Evolutionary conservation across 2,329 filamentous ascomycete genomes (phyloP).

Genomic region (Microdochium nivale): DNA sequence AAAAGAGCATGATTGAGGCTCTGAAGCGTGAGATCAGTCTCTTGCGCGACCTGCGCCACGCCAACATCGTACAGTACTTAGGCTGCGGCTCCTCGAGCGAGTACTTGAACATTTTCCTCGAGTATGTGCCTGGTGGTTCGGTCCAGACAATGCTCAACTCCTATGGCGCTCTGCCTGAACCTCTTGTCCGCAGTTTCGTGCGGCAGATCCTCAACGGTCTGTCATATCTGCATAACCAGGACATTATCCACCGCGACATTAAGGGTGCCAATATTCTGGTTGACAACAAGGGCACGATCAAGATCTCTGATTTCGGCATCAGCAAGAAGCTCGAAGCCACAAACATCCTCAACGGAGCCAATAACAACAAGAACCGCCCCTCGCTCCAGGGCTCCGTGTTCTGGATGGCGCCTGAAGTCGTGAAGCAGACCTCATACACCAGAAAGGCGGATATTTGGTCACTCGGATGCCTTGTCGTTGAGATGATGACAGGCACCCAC

Average conservation of each 20-base stretch:
- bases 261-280: constrained; percentile 98
- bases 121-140: constrained; percentile 95
- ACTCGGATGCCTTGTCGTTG: constrained; percentile 88
- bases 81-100: constrained; percentile 87
- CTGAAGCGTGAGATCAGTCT: constrained; percentile 94
- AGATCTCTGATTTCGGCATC: constrained; percentile 98
- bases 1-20: constrained; percentile 97
- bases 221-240: constrained; percentile 84
- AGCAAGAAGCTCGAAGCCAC: constrained; percentile 94
- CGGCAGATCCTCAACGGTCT: constrained; percentile 89
- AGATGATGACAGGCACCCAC: constrained; percentile 97
- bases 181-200: constrained; percentile 91
- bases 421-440: constrained; percentile 95
- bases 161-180: constrained; percentile 90
- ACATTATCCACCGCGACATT: constrained; percentile 98
- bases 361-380: constrained; percentile 59
- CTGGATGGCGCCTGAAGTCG: constrained; percentile 99
- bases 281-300: constrained; percentile 97
- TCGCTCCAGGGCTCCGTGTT: constrained; percentile 96
- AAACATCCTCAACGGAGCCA: constrained; percentile 65
- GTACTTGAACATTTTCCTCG: constrained; percentile 97
- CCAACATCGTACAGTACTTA: constrained; percentile 97
- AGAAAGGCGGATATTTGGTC: constrained; percentile 99
- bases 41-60: constrained; percentile 85
- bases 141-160: constrained; percentile 98